Base-by-base conservation (phyloP, 805 yeast genomes). In the Starmerella tilneyi region DNA sequence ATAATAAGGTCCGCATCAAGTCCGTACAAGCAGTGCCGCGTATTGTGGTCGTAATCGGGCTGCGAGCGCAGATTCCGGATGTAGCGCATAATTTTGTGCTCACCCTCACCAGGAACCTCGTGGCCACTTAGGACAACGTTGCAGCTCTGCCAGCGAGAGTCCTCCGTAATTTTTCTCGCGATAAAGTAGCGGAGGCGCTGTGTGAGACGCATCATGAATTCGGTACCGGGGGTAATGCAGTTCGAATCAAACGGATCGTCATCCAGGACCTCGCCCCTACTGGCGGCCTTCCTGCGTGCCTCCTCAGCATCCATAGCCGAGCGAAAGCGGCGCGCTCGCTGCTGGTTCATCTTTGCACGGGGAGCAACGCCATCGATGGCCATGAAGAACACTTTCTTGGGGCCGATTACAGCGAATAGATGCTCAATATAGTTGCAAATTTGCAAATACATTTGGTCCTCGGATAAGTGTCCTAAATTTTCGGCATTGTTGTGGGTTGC, bases 331-430 rank as follows among this genome's bases (percentile, higher is more conserved):
- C 97, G 78, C 2, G 94, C 79, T 54, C 97, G 73, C 65, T 88
- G 97, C 65, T 88, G 97, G 63, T 89, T 88, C 96, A 88, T 88
- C 63, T 88, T 88, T 23, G 96, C 97, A 59, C 97, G 73, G 21
- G 98, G 98, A 2, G 98, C 98, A 29, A 92, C 99, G 45, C 99
- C 99, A 68, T 92, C 99, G 31, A 92, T 94, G 2, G 98, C 97
- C 63, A 92, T 86, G 79, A 85, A 77, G 45, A 92, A 70, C 26
- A 89, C 76, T 61, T 89, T 86, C 56, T 82, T 72, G 8, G 99
- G 99, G 61, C 79, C 78, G 53, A 92, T 86, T 21, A 85, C 76
- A 50, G 79, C 79, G 58, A 92, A 89, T 46, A 92, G 68, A 63
- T 92, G 96, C 62, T 92, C 98, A 52, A 92, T 89, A 59, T 92